phyloP scores from a whole-genome alignment of 2,329 filamentous ascomycete genomes.

The Cytospora paraplurivora region DNA sequence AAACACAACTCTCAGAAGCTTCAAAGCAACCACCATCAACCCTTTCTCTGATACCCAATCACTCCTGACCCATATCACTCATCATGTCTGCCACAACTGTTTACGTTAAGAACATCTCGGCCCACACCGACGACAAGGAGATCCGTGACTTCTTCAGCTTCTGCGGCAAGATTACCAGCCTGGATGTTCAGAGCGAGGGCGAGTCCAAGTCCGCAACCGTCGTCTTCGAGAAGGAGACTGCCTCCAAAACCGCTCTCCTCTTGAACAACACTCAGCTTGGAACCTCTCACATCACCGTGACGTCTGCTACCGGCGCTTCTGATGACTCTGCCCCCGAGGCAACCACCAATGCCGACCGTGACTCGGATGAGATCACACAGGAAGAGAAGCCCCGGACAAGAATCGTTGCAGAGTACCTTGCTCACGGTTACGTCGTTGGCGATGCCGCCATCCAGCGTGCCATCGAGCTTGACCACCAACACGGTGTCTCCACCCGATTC shows the following conservation, averaged over 20 bases:
- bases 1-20: neutral
- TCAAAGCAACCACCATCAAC: neutral
- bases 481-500: conserved; percentile 83
- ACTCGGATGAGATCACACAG: conserved; percentile 75
- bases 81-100: conserved; percentile 69
- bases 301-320: conserved; percentile 66
- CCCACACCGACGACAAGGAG: conserved; percentile 82
- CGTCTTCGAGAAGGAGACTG: conserved; percentile 94
- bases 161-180: conserved; percentile 84
- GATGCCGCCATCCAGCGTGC: conserved; percentile 76
- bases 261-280: conserved; percentile 97
- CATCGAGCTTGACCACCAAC: conserved; percentile 85
- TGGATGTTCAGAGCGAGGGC: conserved; percentile 72
- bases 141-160: conserved; percentile 98
- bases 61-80: conserved; percentile 20
- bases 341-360: conserved; percentile 57
- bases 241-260: conserved; percentile 93
- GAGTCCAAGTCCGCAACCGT: conserved; percentile 84
- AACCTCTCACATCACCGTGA: conserved; percentile 76
- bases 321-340: conserved; percentile 59
- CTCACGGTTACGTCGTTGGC: conserved; percentile 86
- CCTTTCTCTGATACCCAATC: conserved; percentile 2
- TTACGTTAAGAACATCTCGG: conserved; percentile 85
- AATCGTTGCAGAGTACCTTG: conserved; percentile 94
- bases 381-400: conserved; percentile 96